Evolutionary conservation across 116 monocot genomes (phyloP).

Genomic region (Trichopus zeylanicus): DNA sequence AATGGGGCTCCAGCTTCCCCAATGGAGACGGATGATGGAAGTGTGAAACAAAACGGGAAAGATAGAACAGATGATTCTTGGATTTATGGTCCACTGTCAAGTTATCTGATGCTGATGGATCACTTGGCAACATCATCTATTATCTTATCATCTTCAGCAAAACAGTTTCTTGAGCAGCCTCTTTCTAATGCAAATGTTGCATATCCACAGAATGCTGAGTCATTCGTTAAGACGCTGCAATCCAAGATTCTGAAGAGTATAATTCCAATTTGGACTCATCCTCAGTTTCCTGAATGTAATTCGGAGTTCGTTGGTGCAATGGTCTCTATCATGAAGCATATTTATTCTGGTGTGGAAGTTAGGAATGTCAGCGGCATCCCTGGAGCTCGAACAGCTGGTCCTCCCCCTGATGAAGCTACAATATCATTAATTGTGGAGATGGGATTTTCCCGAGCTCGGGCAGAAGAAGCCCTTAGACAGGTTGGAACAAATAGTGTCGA

Average conservation of each 20-base stretch:
- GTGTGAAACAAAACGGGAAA: slow-evolving; percentile 30
- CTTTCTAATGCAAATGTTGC: slow-evolving; percentile 41
- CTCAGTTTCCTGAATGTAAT: slow-evolving; percentile 74
- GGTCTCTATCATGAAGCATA: slow-evolving; percentile 84
- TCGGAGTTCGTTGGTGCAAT: slow-evolving; percentile 66
- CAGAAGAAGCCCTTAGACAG: slow-evolving; percentile 94
- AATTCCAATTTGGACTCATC: slow-evolving; percentile 90
- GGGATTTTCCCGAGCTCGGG: slow-evolving; percentile 90
- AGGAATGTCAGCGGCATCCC: slow-evolving; percentile 36
- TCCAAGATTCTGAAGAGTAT: slow-evolving; percentile 82
- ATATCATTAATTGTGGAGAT: slow-evolving; percentile 91
- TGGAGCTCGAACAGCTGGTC: slow-evolving; percentile 44
- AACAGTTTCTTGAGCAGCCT: slow-evolving; percentile 88
- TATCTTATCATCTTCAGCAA: slow-evolving; percentile 60
- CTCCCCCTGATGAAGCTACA: slow-evolving; percentile 87
- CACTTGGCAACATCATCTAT: slow-evolving; percentile 88
- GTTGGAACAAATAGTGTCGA: slow-evolving; percentile 95
- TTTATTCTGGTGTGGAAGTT: slow-evolving; percentile 83
- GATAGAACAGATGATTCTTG: slow-evolving; percentile 61
- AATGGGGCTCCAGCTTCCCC: slow-evolving; percentile 81
- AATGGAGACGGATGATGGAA: slow-evolving; percentile 84
- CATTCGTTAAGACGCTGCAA: slow-evolving; percentile 88
- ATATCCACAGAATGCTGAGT: slow-evolving; percentile 65
- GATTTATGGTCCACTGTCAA: slow-evolving; percentile 84
- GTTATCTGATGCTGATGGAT: slow-evolving; percentile 80